Evolutionary conservation across 2,329 filamentous ascomycete genomes (phyloP), one percentile per base, ranked within the genome.

Genomic region (Colletotrichum endophyticum): DNA sequence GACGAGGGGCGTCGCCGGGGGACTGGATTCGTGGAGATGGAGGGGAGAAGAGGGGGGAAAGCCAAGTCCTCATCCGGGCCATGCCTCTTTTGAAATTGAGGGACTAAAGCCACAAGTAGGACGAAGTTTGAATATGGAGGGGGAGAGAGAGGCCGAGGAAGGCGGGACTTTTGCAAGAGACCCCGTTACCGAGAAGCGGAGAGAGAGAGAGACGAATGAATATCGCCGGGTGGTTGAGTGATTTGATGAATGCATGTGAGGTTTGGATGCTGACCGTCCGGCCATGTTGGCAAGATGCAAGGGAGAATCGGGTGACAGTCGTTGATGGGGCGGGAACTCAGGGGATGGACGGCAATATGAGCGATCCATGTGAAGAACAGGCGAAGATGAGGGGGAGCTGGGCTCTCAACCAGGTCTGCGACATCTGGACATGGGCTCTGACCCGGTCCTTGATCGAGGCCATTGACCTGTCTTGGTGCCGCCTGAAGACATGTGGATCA

Each of bases 11-110:
- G 53, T 70, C 69, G 69, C 70, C 70, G 39, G 59, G 61, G 39
- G 59, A 73, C 70, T 69, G 73, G 64, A 66, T 76, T 76, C 70
- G 70, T 76, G 73, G 73, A 70, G 73, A 69, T 69, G 64, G 66
- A 69, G 73, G 69, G 73, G 69, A 63, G 53, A n/a, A 28, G 61
- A 57, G 27, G 59, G 67, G 66, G 13, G 62, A 6, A 15, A 13
- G 44, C n/a, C 44, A 53, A 53, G 44, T 53, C n/a, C 22, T 36
- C 16, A 8, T 25, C 28, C 56, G 15, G 56, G 36, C 64, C 39
- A 36, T 62, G 9, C 27, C 63, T 30, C 2, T 49, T 39, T 53
- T 12, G 39, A 39, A 13, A 53, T n/a, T 25, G 30, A 69, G 36
- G 16, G 32, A 25, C 66, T 70, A 64, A 63, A 66, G 36, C 66